Evolutionary conservation across 352 stramenopile genomes (phyloP).

Genomic region (Phytophthora sansomeana): DNA sequence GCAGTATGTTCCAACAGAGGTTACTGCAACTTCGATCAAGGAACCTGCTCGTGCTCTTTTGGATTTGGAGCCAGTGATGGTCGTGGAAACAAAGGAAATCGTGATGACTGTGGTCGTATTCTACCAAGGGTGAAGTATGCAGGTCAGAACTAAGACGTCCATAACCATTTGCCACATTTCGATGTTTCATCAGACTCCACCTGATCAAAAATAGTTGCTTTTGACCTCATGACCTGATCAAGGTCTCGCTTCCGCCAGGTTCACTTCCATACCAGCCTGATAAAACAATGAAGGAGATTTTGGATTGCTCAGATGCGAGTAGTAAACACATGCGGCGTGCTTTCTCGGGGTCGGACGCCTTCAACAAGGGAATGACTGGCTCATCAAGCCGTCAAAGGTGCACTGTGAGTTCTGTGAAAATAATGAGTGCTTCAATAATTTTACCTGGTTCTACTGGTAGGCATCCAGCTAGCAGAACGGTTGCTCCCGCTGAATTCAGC

Average conservation of each 20-base stretch:
- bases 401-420: neutral
- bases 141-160: constrained; percentile 6
- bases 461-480: neutral
- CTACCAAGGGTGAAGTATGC: constrained; percentile 23
- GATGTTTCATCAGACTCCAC: neutral
- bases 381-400: neutral
- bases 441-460: neutral
- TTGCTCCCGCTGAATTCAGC: constrained; percentile 1
- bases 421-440: neutral
- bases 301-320: neutral
- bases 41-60: constrained; percentile 54
- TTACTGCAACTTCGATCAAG: constrained; percentile 74
- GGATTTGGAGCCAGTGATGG: constrained; percentile 75
- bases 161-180: neutral
- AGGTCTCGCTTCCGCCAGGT: neutral
- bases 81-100: constrained; percentile 57
- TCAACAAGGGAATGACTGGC: neutral
- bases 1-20: constrained; percentile 89
- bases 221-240: constrained; percentile 14
- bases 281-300: neutral
- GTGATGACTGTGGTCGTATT: constrained; percentile 72
- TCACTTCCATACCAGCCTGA: neutral
- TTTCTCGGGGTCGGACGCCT: constrained; percentile 3
- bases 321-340: constrained; percentile 4
- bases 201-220: constrained; percentile 16